A percentile compares a stretch with the other conserved stretches of the same genome.
These are phyloP conservation scores for Aspergillus phoenicis DNA, from an alignment of 2,329 filamentous ascomycete genomes.

Conservation along the genomic window DNA sequence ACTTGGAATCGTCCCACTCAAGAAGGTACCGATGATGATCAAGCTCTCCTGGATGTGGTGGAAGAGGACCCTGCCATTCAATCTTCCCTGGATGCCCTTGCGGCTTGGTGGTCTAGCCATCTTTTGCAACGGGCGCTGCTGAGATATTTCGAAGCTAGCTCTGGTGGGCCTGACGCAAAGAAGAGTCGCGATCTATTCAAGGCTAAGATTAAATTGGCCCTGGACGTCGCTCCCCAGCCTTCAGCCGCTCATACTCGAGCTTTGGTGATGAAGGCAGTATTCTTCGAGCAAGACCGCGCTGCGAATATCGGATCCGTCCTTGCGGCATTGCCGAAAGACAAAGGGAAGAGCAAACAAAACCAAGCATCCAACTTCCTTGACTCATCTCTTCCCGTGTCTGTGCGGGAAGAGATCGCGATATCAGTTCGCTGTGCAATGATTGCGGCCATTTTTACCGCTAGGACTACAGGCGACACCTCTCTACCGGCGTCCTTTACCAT, in stretches of 20 bases:
- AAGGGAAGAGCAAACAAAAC: conserved; percentile 32
- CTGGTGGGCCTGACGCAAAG: conserved; percentile 49
- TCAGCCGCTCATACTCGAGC: conserved; percentile 68
- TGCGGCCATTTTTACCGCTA: conserved; percentile 51
- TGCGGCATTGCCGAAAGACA: conserved; percentile 52
- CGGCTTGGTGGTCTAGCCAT: conserved; percentile 85
- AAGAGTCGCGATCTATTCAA: conserved; percentile 48
- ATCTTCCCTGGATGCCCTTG: conserved; percentile 84
- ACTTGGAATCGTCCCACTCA: conserved; percentile 82
- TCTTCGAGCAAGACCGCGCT: conserved; percentile 57
- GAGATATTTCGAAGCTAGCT: conserved; percentile 60
- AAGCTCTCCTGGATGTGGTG: conserved; percentile 77
- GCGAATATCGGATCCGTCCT: conserved; percentile 56
- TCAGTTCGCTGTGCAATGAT: conserved; percentile 64
- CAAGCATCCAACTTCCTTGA: conserved; percentile 52
- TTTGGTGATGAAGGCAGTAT: conserved; percentile 60
- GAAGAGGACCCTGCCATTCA: conserved; percentile 83
- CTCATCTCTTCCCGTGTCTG: conserved; percentile 54
- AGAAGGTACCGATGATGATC: conserved; percentile 62
- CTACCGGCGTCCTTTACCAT: conserved; percentile 42
- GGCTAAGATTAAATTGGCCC: conserved; percentile 66
- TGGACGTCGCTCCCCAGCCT: conserved; percentile 73
- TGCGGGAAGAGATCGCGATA: conserved; percentile 57
- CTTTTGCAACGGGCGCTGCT: conserved; percentile 70
- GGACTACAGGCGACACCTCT: conserved; percentile 35